Conservation (phyloP, 805 yeast genomes). For the Vanderwaltozyma polyspora region DNA sequence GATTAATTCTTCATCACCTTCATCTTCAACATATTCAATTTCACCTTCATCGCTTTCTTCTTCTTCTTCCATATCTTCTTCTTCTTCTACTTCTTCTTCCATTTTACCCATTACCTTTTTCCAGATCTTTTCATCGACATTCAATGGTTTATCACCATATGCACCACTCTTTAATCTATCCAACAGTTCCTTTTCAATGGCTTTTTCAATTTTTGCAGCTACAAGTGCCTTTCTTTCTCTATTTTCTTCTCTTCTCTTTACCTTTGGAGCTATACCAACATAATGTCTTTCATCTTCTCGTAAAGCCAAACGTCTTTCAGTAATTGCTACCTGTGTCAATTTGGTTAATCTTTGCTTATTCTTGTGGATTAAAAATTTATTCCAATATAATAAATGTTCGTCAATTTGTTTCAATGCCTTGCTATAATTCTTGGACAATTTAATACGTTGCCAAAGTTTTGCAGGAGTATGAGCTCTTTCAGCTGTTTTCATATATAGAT, state of each 20-base stretch:
- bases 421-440: conserved; percentile 77
- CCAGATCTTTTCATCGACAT: conserved; percentile 95
- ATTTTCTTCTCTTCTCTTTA: conserved; percentile 84
- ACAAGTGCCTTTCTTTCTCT: conserved; percentile 94
- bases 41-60: conserved; percentile 55
- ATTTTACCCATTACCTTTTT: conserved; percentile 80
- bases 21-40: conserved; percentile 82
- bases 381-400: conserved; percentile 84
- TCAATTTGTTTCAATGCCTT: conserved; percentile 85
- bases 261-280: conserved; percentile 88
- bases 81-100: conserved; percentile 52
- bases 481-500: conserved; percentile 90
- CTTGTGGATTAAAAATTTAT: conserved; percentile 77
- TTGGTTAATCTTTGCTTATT: conserved; percentile 94
- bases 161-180: conserved; percentile 96
- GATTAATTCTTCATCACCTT: conserved; percentile 78
- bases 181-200: conserved; percentile 88
- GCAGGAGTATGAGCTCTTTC: conserved; percentile 96
- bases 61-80: conserved; percentile 38
- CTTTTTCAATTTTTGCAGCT: conserved; percentile 93
- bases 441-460: conserved; percentile 89
- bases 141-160: conserved; percentile 94
- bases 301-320: conserved; percentile 86
- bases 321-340: conserved; percentile 87
- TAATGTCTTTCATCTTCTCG: conserved; percentile 87